Percentiles rank a stretch among this genome's conserved stretches.
Evolutionary conservation across 108 stramenopile species (phyloP).

Genomic region (Thalassiosira profunda): DNA sequence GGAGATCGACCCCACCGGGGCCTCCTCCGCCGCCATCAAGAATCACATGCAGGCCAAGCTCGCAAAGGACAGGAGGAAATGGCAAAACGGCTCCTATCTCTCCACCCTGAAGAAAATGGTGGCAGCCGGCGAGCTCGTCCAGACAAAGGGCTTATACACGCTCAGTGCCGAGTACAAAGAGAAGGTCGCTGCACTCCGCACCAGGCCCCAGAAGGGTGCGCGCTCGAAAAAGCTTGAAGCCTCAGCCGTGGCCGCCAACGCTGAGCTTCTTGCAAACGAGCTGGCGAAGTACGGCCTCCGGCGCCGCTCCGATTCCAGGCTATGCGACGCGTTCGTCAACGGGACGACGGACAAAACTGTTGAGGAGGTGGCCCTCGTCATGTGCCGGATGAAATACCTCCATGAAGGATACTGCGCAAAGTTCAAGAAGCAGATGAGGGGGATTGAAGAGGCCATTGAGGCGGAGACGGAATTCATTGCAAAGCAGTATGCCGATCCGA

Average conservation of each 20-base stretch:
- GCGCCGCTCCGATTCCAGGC: neutral
- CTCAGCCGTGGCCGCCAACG: no score
- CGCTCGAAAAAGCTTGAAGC: no score
- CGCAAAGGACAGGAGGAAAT: constrained; percentile 74
- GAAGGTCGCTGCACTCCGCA: no score
- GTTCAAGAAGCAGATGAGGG: neutral
- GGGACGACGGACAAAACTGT: neutral
- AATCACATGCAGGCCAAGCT: constrained; percentile 54
- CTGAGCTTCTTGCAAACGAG: neutral
- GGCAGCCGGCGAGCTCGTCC: constrained; percentile 45
- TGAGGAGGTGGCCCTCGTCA: neutral
- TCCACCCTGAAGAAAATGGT: constrained; percentile 42
- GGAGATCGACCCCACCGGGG: constrained; percentile 53
- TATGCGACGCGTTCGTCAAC: constrained; percentile 3
- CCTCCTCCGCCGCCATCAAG: constrained; percentile 50
- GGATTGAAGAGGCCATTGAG: neutral
- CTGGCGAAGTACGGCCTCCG: neutral
- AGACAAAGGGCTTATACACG: constrained; percentile 57
- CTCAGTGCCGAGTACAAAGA: constrained; percentile 40
- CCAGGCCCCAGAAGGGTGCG: no score
- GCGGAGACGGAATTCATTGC: neutral
- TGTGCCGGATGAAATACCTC: neutral
- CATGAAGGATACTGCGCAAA: neutral
- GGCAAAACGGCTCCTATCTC: constrained; percentile 61
- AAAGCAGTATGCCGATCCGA: neutral